These are phyloP conservation scores for Zea mays DNA, from an alignment of 176 grass and related monocot genomes.

Conservation along the genomic window Zm-B73-REFERENCE-NAM-5.0 NC_050097.1:96642001-96642500, in stretches of 20 bases:
- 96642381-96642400: slow-evolving; percentile 14
- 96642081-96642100: neutral
- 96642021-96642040: neutral
- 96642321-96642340: no score
- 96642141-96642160: no score
- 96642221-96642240: no score
- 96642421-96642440: slow-evolving; percentile 33
- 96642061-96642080: slow-evolving; percentile 12
- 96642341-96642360: neutral
- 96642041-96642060: neutral
- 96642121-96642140: no score
- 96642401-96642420: slow-evolving; percentile 34
- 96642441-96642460: neutral
- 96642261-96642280: no score
- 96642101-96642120: no score
- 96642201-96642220: no score
- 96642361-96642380: slow-evolving; percentile 34
- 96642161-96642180: no score
- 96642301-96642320: no score
- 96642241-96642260: no score
- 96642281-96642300: no score
- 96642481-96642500: neutral
- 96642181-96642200: neutral
- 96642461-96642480: neutral
- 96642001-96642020: neutral